A percentile compares a stretch with the other conserved stretches of the same genome.
Conservation (phyloP, 345 rosid species). For the Citrus inodora region DNA sequence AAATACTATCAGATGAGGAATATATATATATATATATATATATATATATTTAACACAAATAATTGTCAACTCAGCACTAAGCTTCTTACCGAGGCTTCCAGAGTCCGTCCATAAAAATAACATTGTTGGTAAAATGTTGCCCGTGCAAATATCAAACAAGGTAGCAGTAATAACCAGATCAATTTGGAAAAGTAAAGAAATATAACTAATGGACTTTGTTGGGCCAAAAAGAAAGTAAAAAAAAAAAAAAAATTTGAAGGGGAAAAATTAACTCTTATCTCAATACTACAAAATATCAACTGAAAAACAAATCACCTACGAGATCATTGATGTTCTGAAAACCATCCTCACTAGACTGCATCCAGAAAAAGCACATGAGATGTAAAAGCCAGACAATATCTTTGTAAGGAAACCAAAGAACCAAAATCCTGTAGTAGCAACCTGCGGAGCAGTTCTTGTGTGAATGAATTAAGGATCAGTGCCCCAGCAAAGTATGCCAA, state of each 20-base stretch:
- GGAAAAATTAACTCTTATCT: slow-evolving; percentile 20
- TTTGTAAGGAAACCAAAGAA: slow-evolving; percentile 12
- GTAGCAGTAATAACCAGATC: background rate
- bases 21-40: no score
- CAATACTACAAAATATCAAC: slow-evolving; percentile 23
- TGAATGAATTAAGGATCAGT: slow-evolving; percentile 9
- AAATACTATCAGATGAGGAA: background rate
- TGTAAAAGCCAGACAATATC: slow-evolving; percentile 17
- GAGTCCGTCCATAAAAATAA: slow-evolving; percentile 1
- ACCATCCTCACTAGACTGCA: slow-evolving; percentile 22
- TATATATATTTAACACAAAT: no score
- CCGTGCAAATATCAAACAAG: slow-evolving; percentile 16
- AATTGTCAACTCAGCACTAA: background rate
- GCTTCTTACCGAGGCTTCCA: slow-evolving; percentile 6
- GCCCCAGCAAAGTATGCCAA: slow-evolving; percentile 5
- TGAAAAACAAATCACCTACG: slow-evolving; percentile 3
- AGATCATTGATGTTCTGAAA: slow-evolving; percentile 19
- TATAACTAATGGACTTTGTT: background rate
- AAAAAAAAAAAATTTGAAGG: background rate
- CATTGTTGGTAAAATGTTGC: slow-evolving; percentile 16
- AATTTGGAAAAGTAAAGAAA: background rate
- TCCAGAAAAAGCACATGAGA: slow-evolving; percentile 3
- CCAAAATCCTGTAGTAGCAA: slow-evolving; percentile 15
- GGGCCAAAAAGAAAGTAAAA: background rate
- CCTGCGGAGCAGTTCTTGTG: slow-evolving; percentile 21